Percentiles rank a stretch among this genome's conserved stretches.
Evolutionary conservation across 2,329 filamentous ascomycete genomes (phyloP).

Genomic region (Pestalotiopsis sp.): DNA sequence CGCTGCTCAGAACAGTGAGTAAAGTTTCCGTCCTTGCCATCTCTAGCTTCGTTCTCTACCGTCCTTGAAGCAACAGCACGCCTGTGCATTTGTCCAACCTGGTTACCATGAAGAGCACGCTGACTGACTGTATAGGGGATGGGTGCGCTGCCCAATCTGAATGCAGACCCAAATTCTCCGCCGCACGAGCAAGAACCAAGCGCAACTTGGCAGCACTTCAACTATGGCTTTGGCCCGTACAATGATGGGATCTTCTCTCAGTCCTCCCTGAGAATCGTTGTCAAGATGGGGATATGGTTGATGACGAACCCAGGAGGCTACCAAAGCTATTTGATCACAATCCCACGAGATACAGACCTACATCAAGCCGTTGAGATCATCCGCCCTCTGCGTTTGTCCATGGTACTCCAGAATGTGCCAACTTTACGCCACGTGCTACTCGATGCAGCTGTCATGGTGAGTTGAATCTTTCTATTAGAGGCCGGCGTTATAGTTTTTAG

Average conservation of each 20-base stretch:
- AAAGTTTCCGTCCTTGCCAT: neutral
- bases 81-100: neutral
- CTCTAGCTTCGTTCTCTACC: neutral
- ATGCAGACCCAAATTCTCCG: conserved; percentile 7
- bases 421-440: conserved; percentile 38
- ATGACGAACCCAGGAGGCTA: conserved; percentile 55
- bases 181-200: conserved; percentile 25
- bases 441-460: conserved; percentile 33
- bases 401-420: neutral
- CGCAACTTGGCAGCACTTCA: conserved; percentile 43
- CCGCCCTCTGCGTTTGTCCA: neutral
- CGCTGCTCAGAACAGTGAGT: conserved; percentile 35
- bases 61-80: neutral
- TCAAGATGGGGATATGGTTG: conserved; percentile 53
- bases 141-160: conserved; percentile 28
- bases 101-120: neutral
- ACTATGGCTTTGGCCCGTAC: conserved; percentile 41
- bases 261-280: conserved; percentile 52
- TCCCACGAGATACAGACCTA: conserved; percentile 51
- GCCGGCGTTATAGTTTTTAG: neutral
- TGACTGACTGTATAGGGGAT: conserved; percentile 27
- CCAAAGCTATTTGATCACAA: conserved; percentile 42
- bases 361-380: conserved; percentile 37
- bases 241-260: conserved; percentile 48
- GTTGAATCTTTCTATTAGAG: neutral